Base-by-base conservation (phyloP, 345 rosid genomes). In the Triadica sebifera region DNA sequence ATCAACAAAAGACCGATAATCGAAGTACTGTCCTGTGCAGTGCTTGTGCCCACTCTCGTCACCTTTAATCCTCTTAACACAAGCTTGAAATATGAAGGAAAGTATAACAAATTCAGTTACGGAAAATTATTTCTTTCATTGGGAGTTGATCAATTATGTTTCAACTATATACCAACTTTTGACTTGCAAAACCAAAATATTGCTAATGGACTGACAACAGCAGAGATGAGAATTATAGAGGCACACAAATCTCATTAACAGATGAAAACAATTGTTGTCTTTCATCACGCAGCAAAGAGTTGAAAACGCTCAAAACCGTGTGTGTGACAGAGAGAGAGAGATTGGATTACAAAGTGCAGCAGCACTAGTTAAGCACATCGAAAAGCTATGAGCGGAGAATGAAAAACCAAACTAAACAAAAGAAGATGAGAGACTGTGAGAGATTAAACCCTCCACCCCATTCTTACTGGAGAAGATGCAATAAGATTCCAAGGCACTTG, bases 21-120 rank as follows among this genome's bases (percentile, higher is more conserved):
- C 78, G 19, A 75, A 75, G 69, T 67, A 75, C 57, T 75, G 78
- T 17, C 78, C 78, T 6, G 78, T 75, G 71, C 98, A 94, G 71
- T 94, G 98, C 83, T 91, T 94, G 81, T 89, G 87, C 61, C 97
- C 97, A 12, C 80, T 85, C 17, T 94, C 98, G 43, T 92, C 98
- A 12, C 81, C 90, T 79, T 85, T 86, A 76, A 94, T 89, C 84
- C 98, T 89, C 91, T 94, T 94, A 16, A 87, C 87, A 66, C 98
- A 92, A 4, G 92, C 98, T 95, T 94, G 82, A 71, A 79, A 52
- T 5, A 5, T n/a, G 41, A 13, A 49, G 70, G 8, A 16, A 4
- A 15, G 1, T 29, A 29, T 29, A 29, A 29, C 1, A 29, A 29
- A 29, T 29, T 41, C 29, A 64, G 50, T n/a, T 24, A 22, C 41